These are phyloP conservation scores for Nannochloropsis salina DNA, from an alignment of 108 stramenopile species.

Conservation along the genomic window DNA sequence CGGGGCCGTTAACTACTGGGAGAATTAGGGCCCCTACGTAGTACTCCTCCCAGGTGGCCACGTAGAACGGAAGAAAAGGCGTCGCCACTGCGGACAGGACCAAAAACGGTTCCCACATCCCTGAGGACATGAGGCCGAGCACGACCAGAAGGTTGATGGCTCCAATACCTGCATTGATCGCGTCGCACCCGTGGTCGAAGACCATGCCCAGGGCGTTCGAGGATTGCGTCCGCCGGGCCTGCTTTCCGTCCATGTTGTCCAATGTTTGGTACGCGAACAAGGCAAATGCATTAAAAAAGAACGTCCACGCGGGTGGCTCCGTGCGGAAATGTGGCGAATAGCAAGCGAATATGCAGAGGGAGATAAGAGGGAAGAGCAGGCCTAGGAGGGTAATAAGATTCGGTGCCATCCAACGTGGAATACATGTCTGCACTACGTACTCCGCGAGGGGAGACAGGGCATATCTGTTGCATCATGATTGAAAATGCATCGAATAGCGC, in stretches of 20 bases:
- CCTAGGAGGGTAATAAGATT: conserved; percentile 81
- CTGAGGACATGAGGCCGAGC: conserved; percentile 26
- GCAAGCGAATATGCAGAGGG: conserved; percentile 64
- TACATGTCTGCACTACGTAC: conserved; percentile 63
- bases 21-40: conserved; percentile 48
- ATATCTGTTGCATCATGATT: not conserved
- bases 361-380: conserved; percentile 64
- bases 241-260: conserved; percentile 71
- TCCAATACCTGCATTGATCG: conserved; percentile 58
- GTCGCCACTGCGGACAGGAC: not conserved
- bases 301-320: conserved; percentile 69
- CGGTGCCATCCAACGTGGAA: conserved; percentile 73
- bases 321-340: conserved; percentile 57
- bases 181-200: conserved; percentile 92
- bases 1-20: conserved; percentile 51
- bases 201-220: conserved; percentile 57
- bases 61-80: conserved; percentile 50
- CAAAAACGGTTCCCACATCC: conserved; percentile 3
- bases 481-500: no score
- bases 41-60: conserved; percentile 55
- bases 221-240: conserved; percentile 56
- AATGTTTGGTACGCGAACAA: conserved; percentile 77
- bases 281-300: conserved; percentile 67
- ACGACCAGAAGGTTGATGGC: conserved; percentile 32
- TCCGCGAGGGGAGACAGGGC: conserved; percentile 69